Percentiles rank a stretch among this genome's conserved stretches.
Evolutionary conservation across 345 rosid genomes (phyloP).

Genomic region (Raphanus sativus): DNA sequence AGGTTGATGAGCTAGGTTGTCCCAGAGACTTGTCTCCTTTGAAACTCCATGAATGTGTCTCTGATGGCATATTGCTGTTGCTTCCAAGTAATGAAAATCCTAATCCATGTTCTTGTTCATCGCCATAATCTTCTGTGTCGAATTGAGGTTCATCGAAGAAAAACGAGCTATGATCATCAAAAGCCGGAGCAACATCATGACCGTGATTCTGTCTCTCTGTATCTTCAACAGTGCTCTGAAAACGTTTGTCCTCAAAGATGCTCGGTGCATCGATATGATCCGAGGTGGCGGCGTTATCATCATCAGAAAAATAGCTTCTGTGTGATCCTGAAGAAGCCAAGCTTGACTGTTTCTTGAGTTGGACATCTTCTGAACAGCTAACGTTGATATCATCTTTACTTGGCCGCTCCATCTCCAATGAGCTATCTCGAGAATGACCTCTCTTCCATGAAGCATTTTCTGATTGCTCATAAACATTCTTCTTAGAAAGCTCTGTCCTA

Average conservation of each 20-base stretch:
- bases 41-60: constrained; percentile 41
- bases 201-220: constrained; percentile 21
- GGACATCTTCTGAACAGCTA: constrained; percentile 39
- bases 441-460: constrained; percentile 26
- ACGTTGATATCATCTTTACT: constrained; percentile 44
- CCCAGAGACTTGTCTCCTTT: constrained; percentile 30
- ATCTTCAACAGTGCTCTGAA: constrained; percentile 31
- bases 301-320: constrained; percentile 42
- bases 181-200: constrained; percentile 42
- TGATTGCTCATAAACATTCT: constrained; percentile 15
- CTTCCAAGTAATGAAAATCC: constrained; percentile 43
- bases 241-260: constrained; percentile 33
- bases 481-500: constrained; percentile 3
- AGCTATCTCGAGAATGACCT: constrained; percentile 50
- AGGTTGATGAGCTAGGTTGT: constrained; percentile 36
- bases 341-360: constrained; percentile 44
- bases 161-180: constrained; percentile 71
- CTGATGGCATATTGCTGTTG: constrained; percentile 29
- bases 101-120: constrained; percentile 32
- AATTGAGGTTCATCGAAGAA: constrained; percentile 47
- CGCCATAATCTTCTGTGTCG: constrained; percentile 40
- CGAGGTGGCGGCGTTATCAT: constrained; percentile 31
- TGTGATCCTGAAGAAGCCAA: constrained; percentile 44
- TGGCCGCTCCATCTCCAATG: constrained; percentile 45
- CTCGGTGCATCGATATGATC: constrained; percentile 31